phyloP scores from a whole-genome alignment of 148 eudicot genomes.

The Persicaria tinctoria region DNA sequence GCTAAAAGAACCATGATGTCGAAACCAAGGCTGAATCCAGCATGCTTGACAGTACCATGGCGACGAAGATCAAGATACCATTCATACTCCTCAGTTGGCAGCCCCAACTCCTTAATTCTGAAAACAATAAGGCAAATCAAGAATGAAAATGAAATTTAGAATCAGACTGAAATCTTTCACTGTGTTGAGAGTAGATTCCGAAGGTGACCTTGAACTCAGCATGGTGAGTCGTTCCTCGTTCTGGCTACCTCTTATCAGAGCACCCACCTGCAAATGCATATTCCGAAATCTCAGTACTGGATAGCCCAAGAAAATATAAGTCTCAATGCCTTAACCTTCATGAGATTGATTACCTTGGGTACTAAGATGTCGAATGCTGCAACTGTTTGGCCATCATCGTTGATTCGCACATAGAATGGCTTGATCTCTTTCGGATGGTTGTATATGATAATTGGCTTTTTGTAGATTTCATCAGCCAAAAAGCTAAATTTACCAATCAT shows the following conservation, averaged over 20 bases:
- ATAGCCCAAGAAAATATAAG: neutral
- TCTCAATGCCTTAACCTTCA: no score
- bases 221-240: conserved; percentile 66
- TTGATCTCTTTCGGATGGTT: conserved; percentile 66
- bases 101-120: conserved; percentile 64
- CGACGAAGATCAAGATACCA: conserved; percentile 90
- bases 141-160: neutral
- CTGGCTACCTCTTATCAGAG: conserved; percentile 72
- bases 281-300: neutral
- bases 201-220: conserved; percentile 43
- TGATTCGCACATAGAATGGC: conserved; percentile 68
- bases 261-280: conserved; percentile 47
- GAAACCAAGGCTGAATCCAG: conserved; percentile 70
- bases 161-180: neutral
- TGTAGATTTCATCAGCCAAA: conserved; percentile 67
- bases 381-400: conserved; percentile 47
- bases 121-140: neutral
- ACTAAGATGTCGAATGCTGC: conserved; percentile 55
- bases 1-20: conserved; percentile 65
- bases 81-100: conserved; percentile 53
- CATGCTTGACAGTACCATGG: conserved; percentile 58
- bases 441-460: conserved; percentile 56
- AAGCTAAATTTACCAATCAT: conserved; percentile 33
- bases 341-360: conserved; percentile 58
- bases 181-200: no score